phyloP scores from a whole-genome alignment of 768 basidiomycete genomes.

The Trametes elegans region DNA sequence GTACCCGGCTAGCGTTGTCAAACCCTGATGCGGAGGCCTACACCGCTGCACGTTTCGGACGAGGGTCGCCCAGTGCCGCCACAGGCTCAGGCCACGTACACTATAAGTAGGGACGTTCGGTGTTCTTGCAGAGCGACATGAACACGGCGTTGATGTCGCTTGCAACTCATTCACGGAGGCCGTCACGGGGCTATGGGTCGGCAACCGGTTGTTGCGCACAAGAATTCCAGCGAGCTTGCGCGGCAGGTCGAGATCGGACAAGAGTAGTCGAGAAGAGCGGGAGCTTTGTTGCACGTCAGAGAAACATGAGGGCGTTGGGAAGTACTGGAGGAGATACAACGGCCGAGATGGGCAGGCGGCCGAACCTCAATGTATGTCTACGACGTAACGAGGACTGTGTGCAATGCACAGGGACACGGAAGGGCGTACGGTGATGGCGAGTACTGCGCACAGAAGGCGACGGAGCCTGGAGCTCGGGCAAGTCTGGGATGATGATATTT shows the following conservation, averaged over 20 bases:
- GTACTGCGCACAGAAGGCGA: too few species aligned
- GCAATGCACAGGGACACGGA: too few species aligned
- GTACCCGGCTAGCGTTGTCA: background rate
- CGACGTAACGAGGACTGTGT: conserved; percentile 9
- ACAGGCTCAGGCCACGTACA: background rate
- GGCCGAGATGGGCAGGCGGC: conserved; percentile 10
- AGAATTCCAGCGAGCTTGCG: background rate
- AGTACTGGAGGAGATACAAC: background rate
- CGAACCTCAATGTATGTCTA: background rate
- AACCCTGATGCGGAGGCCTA: background rate
- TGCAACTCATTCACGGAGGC: background rate
- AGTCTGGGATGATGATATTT: too few species aligned
- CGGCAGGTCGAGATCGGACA: conserved; percentile 6
- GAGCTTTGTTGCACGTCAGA: conserved; percentile 1
- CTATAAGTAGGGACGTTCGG: background rate
- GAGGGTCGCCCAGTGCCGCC: background rate
- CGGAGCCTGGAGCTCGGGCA: too few species aligned
- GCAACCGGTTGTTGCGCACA: background rate
- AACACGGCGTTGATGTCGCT: background rate
- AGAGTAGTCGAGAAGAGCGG: conserved; percentile 3
- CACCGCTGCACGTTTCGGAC: background rate
- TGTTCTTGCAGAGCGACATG: background rate
- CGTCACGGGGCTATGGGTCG: background rate
- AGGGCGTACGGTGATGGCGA: too few species aligned
- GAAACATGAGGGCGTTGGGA: conserved; percentile 11